Evolutionary conservation across 768 basidiomycete species (phyloP), one percentile per base, ranked within the genome.

Genomic region (Pulveroboletus sp.): DNA sequence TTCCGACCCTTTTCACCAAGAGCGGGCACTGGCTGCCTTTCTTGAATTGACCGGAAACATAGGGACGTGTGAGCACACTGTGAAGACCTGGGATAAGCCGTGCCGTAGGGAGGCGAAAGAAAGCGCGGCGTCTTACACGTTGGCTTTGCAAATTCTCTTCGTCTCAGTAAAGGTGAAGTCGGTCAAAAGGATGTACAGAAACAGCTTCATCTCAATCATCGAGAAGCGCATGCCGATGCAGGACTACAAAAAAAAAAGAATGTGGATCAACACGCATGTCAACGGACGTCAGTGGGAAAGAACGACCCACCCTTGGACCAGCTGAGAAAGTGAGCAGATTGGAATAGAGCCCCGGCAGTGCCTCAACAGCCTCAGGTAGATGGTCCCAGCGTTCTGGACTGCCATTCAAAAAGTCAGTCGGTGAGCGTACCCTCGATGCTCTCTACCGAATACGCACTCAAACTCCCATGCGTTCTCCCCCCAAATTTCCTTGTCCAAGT

Each of bases 221-320:
- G 89, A 87, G 65, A 93, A 89, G 21, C 83, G 80, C 71, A 86
- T 75, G 3, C 89, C 89, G 43, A 90, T 86, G 61, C 90, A 92
- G 1, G 87, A 85, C 89, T 92, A 45, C 51, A 37, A 4, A 14
- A 33, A n/a, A 45, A 51, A n/a, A 33, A 5, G 15, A n/a, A 17
- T 1, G 7, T 14, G 5, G 14, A 43, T 13, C 48, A 46, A 15
- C 4, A 24, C n/a, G 28, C 27, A 36, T 30, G 5, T 42, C 48
- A 6, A 32, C 9, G 15, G 18, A 31, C 17, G n/a, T 27, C 21
- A 27, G 11, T 8, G 11, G 18, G 3, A 24, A 33, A 28, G 13
- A 42, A 6, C 37, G 9, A 73, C 87, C 50, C 64, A 88, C 89
- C 43, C 89, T 76, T 41, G 89, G 89, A 17, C 89, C 90, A 17